These are phyloP conservation scores for Tetradesmus obliquus DNA, from an alignment of 139 green algal genomes.

Conservation along the genomic window DNA sequence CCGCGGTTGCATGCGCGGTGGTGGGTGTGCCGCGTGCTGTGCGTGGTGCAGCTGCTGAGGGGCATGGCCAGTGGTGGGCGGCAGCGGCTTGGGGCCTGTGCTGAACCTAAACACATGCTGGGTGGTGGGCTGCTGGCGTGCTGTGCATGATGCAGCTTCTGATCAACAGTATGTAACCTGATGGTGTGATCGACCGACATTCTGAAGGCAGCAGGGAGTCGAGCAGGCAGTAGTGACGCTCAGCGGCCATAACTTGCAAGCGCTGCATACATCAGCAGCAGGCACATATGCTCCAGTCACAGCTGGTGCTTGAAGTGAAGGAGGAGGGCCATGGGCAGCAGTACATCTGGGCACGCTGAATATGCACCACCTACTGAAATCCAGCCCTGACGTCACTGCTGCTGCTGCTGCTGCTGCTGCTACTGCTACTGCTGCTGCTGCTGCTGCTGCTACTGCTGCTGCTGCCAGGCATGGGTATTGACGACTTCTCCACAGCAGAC, in stretches of 20 bases:
- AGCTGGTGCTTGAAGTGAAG: no score
- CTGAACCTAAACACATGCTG: neutral
- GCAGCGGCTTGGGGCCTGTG: no score
- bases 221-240: no score
- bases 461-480: conserved; percentile 80
- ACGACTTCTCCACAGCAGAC: conserved; percentile 76
- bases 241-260: no score
- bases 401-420: neutral
- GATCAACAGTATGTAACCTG: no score
- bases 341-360: no score
- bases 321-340: no score
- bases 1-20: neutral
- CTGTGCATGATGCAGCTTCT: conserved; percentile 90
- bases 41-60: conserved; percentile 87
- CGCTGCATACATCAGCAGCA: no score
- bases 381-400: neutral
- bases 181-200: no score
- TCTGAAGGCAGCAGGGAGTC: no score
- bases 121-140: conserved; percentile 52
- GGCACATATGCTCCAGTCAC: no score
- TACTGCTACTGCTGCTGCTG: neutral
- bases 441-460: neutral
- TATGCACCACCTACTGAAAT: no score
- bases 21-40: conserved; percentile 69
- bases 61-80: conserved; percentile 74